Conservation (phyloP, 2,329 filamentous ascomycete genomes). For the Byssochlamys sp. region DNA sequence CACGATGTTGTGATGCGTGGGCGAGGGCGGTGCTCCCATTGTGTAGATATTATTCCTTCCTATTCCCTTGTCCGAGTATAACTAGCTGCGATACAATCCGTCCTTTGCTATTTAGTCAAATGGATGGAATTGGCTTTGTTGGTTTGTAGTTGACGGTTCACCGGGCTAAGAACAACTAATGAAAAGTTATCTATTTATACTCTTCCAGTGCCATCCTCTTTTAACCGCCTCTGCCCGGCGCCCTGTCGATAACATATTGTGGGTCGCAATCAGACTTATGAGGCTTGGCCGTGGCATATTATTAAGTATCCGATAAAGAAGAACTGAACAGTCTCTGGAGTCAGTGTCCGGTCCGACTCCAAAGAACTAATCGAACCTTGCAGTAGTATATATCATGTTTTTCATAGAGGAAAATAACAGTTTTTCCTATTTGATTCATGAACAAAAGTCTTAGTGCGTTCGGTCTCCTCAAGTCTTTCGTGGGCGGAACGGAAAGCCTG, state of each 20-base stretch:
- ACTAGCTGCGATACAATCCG: not conserved
- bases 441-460: too few species aligned
- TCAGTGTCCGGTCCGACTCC: not conserved
- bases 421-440: too few species aligned
- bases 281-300: not conserved
- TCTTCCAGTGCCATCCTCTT: not conserved
- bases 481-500: too few species aligned
- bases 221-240: not conserved
- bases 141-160: too few species aligned
- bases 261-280: not conserved
- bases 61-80: not conserved
- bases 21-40: slow-evolving; percentile 10
- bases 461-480: too few species aligned
- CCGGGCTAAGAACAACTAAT: too few species aligned
- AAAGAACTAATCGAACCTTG: not conserved
- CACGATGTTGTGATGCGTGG: slow-evolving; percentile 37
- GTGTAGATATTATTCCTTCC: not conserved
- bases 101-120: not conserved
- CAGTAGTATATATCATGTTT: too few species aligned
- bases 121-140: not conserved
- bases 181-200: not conserved
- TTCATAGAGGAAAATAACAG: too few species aligned
- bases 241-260: slow-evolving; percentile 1
- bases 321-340: not conserved
- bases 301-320: not conserved